Base-by-base conservation (phyloP, 2,329 filamentous ascomycete species). In the Mycosphaerelloides madeirae region DNA sequence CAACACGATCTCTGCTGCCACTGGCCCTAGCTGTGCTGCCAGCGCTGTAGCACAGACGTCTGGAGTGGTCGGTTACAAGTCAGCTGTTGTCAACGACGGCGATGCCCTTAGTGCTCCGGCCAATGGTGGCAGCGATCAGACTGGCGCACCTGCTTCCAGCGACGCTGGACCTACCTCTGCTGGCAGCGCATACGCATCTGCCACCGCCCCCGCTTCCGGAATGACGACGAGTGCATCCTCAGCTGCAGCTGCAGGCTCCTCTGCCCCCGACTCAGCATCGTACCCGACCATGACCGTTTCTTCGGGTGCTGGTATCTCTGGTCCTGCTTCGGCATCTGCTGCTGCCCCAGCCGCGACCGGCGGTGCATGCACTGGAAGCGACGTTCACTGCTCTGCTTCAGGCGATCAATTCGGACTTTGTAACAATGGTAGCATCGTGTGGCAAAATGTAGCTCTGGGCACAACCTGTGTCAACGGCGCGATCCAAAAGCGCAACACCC, bases 381-480 rank as follows among this genome's bases (percentile, higher is more conserved):
- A 16, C 6, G 14, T 18, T 6, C 16, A 15, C n/a, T 43, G 42
- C 33, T 16, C 29, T 20, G 48, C 50, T 12, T 59, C 68, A 28
- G 68, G 68, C 44, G 61, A 61, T 1, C 57, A 70, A 46, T 74
- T 69, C 43, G 71, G 70, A 28, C 58, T 73, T 38, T 71, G 68
- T 61, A 65, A 70, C 55, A 57, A 66, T 43, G 70, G 69, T 46
- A 52, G 56, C 3, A 61, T 70, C 6, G 57, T 69, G 16, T 71
- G 61, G 59, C 66, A 68, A 53, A 46, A 54, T 9, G 68, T 73
- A 9, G 69, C 71, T 3, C 53, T 65, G 6, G 72, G 72, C n/a
- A 75, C 71, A 1, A 62, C 60, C 1, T 74, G 69, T 57, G 48
- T 48, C 43, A 65, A 68, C 49, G 70, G 69, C 22, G 68, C 72